phyloP scores from a whole-genome alignment of 306 rosid genomes.

The Trifolium fragiferum region DNA sequence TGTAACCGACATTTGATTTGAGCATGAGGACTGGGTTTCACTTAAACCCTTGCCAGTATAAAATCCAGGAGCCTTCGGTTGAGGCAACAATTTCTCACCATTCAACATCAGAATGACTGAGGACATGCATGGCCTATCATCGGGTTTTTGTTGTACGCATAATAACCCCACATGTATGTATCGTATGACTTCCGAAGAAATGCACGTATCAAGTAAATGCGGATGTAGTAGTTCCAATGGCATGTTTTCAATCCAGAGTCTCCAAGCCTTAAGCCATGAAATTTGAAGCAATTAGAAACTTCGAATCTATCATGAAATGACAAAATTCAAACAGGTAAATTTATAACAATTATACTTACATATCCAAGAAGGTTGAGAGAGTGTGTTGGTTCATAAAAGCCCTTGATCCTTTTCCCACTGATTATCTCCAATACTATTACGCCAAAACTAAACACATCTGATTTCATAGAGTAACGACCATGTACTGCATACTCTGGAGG shows the following conservation, averaged over 20 bases:
- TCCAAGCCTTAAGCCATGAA: neutral
- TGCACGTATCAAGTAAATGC: neutral
- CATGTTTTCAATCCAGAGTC: neutral
- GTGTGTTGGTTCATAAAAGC: neutral
- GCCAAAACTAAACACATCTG: too few species aligned
- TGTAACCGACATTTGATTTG: neutral
- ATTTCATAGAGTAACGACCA: neutral
- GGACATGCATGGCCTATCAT: neutral
- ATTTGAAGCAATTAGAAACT: neutral
- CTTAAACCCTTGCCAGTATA: neutral
- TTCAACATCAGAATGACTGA: neutral
- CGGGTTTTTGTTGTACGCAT: neutral
- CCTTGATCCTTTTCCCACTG: neutral
- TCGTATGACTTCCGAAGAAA: neutral
- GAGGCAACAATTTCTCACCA: neutral
- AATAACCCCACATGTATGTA: neutral
- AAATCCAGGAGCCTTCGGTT: neutral
- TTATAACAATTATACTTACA: neutral
- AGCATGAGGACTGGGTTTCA: neutral
- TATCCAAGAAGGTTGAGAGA: neutral
- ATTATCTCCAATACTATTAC: neutral
- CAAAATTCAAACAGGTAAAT: neutral
- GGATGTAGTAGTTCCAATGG: neutral
- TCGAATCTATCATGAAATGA: neutral
- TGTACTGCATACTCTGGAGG: neutral